A percentile compares a stretch with the other conserved stretches of the same genome.
Evolutionary conservation across 2,329 filamentous ascomycete genomes (phyloP).

Genomic region (Curvularia lunata): DNA sequence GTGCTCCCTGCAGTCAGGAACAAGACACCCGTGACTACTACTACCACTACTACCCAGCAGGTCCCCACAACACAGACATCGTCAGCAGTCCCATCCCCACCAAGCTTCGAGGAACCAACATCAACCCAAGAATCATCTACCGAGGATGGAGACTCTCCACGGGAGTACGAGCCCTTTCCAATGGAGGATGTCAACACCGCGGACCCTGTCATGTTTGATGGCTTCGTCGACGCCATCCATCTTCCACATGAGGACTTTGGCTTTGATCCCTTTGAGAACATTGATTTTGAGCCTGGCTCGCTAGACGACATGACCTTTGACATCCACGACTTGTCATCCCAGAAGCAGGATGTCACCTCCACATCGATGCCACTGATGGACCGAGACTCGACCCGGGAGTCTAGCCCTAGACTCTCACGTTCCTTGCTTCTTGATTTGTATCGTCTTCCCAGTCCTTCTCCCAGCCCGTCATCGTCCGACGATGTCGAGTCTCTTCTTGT

Average conservation of each 20-base stretch:
- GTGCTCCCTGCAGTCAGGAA: constrained; percentile 43
- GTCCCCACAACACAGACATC: constrained; percentile 23
- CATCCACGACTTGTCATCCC: constrained; percentile 23
- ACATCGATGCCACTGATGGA: constrained; percentile 21
- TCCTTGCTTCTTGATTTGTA: constrained; percentile 51
- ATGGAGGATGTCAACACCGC: constrained; percentile 34
- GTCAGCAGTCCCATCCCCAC: constrained; percentile 27
- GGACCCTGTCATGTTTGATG: constrained; percentile 37
- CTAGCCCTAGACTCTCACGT: constrained; percentile 42
- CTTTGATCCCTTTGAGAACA: constrained; percentile 35
- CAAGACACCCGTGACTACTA: constrained; percentile 20
- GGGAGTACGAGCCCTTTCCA: constrained; percentile 33
- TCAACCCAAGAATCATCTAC: constrained; percentile 31
- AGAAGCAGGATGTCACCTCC: constrained; percentile 24
- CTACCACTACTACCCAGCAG: constrained; percentile 17
- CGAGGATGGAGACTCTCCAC: constrained; percentile 35
- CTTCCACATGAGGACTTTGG: constrained; percentile 33
- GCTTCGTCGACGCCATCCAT: constrained; percentile 29
- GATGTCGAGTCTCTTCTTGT: constrained; percentile 63
- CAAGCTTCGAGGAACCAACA: constrained; percentile 28
- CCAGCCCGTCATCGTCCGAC: constrained; percentile 43
- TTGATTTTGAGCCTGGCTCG: constrained; percentile 36
- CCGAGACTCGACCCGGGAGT: constrained; percentile 26
- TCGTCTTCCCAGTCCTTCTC: constrained; percentile 44
- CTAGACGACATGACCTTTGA: constrained; percentile 31